A percentile compares a stretch with the other conserved stretches of the same genome.
phyloP scores from a whole-genome alignment of 2,329 filamentous ascomycete genomes.

The Hypoxylon sp. region DNA sequence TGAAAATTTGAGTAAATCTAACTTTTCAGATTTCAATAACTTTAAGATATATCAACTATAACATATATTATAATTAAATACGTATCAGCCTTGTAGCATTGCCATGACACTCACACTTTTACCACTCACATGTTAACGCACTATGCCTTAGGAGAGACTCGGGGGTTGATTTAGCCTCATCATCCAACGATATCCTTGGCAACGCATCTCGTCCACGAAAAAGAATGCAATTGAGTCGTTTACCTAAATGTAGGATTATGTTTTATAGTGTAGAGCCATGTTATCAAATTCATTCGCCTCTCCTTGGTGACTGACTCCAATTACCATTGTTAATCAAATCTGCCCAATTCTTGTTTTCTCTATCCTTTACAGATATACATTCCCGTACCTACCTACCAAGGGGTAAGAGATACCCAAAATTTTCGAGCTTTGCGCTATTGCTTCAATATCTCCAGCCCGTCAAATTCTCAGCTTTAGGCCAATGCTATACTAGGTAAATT shows the following conservation, averaged over 20 bases:
- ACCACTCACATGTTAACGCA: not conserved
- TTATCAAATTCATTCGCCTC: constrained; percentile 24
- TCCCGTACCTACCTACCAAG: too few species aligned
- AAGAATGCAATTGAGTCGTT: not conserved
- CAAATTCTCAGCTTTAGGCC: not conserved
- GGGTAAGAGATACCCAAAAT: too few species aligned
- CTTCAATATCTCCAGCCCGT: too few species aligned
- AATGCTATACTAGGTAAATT: not conserved
- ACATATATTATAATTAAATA: not conserved
- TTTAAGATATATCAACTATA: too few species aligned
- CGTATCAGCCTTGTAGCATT: not conserved
- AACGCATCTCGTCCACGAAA: not conserved
- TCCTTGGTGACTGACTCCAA: too few species aligned
- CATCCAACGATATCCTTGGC: not conserved
- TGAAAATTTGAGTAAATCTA: not conserved
- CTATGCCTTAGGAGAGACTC: not conserved
- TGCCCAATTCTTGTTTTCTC: too few species aligned
- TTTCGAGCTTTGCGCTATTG: too few species aligned
- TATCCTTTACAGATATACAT: too few species aligned
- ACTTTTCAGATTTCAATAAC: too few species aligned
- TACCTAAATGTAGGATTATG: not conserved
- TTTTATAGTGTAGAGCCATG: not conserved
- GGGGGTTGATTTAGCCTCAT: constrained; percentile 1
- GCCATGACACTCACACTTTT: not conserved
- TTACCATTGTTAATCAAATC: too few species aligned